These are phyloP conservation scores for Porcisia deanei DNA, from an alignment of 208 protist species.

Conservation along the genomic window DNA sequence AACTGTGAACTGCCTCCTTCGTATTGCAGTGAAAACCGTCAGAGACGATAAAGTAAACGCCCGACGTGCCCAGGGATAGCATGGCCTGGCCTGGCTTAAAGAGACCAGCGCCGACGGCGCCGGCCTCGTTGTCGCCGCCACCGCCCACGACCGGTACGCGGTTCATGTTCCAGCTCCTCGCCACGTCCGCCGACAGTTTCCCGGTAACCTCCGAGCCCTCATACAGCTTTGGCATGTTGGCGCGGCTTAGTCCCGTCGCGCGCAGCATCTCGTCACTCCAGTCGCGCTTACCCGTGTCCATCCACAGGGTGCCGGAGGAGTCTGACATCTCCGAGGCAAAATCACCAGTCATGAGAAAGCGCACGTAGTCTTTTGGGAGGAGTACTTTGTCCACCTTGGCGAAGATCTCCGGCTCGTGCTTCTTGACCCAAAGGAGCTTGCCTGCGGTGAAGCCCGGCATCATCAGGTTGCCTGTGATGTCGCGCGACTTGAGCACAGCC, in stretches of 20 bases:
- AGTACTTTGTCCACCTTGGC: constrained; percentile 62
- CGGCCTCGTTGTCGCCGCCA: constrained; percentile 79
- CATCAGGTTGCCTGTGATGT: constrained; percentile 79
- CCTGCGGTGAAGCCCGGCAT: constrained; percentile 86
- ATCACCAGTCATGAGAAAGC: constrained; percentile 68
- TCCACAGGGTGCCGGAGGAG: constrained; percentile 75
- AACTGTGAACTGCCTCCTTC: constrained; percentile 78
- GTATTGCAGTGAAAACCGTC: constrained; percentile 78
- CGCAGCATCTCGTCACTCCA: constrained; percentile 66
- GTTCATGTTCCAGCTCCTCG: constrained; percentile 56
- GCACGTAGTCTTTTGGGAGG: constrained; percentile 79
- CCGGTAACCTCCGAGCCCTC: constrained; percentile 68
- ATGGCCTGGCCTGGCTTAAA: constrained; percentile 75
- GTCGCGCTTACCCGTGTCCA: constrained; percentile 65
- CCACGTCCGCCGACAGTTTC: constrained; percentile 41
- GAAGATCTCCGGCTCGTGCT: constrained; percentile 69
- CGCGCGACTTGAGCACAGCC: constrained; percentile 49
- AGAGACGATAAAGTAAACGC: constrained; percentile 83
- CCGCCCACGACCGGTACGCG: constrained; percentile 62
- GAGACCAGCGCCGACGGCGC: constrained; percentile 65
- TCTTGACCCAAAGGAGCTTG: constrained; percentile 77
- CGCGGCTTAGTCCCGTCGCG: constrained; percentile 59
- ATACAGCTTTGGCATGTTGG: constrained; percentile 76
- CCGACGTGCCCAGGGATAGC: constrained; percentile 83
- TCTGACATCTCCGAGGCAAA: constrained; percentile 77